A percentile compares a stretch with the other conserved stretches of the same genome.
phyloP scores from a whole-genome alignment of 441 rosid genomes.

The Populus hybrid region DNA sequence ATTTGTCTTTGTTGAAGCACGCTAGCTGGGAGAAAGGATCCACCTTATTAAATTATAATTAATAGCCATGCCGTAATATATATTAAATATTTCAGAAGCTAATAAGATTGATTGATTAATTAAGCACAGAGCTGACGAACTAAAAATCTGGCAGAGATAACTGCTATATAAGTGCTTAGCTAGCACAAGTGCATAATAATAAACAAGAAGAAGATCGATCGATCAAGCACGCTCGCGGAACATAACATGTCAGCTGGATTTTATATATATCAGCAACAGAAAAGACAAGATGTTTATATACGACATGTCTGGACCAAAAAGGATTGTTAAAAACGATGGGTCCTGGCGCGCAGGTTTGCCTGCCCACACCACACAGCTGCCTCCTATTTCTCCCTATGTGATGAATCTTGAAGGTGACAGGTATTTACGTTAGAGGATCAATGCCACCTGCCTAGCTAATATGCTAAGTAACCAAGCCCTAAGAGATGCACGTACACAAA shows the following conservation, averaged over 20 bases:
- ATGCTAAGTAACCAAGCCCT: background rate
- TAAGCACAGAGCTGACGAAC: too few relatives aligned
- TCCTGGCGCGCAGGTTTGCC: constrained; percentile 11
- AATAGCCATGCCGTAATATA: too few relatives aligned
- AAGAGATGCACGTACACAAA: background rate
- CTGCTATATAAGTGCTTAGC: too few relatives aligned
- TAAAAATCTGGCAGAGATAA: too few relatives aligned
- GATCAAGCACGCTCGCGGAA: too few relatives aligned
- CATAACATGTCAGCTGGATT: too few relatives aligned
- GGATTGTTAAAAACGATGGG: background rate
- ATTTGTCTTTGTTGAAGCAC: background rate
- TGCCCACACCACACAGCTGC: background rate
- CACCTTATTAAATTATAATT: background rate
- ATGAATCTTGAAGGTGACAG: background rate
- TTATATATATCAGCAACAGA: too few relatives aligned
- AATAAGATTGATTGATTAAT: too few relatives aligned
- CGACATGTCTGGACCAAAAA: too few relatives aligned
- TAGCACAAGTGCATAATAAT: too few relatives aligned
- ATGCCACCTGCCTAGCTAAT: background rate
- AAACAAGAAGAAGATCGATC: too few relatives aligned
- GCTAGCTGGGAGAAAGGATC: background rate
- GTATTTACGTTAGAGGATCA: background rate
- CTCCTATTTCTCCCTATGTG: background rate
- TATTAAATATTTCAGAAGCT: too few relatives aligned
- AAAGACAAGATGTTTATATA: background rate